Evolutionary conservation across 495 filamentous ascomycete genomes (phyloP), one percentile per base, ranked within the genome.

Genomic region (Stereocaulon alpinum): DNA sequence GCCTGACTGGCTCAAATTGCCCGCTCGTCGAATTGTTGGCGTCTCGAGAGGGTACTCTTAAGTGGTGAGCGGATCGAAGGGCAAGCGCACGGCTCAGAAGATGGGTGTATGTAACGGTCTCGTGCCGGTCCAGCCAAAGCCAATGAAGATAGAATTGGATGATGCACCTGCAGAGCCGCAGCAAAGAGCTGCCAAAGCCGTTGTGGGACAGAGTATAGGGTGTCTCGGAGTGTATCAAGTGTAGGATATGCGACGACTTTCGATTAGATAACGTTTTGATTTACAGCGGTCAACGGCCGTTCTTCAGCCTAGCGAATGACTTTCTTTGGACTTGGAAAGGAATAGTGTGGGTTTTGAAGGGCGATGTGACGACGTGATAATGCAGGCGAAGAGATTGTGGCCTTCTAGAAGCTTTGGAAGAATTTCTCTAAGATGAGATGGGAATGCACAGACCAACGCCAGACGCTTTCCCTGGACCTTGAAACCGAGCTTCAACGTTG

Each of bases 71-170:
- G 29, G 40, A 15, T 45, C 18, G 2, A 24, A 34, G 40, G 40
- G 40, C 42, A 59, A 59, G 57, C 57, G 57, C 57, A 52, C 57
- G 48, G 49, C 18, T 59, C 40, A 53, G 41, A 59, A 30, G 57
- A 30, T 5, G 51, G 48, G 7, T 30, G 48, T 32, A n/a, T 42
- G 48, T 18, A 32, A 34, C 37, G 56, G 43, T 48, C 42, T 52
- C n/a, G 40, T 43, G 57, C 40, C 17, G 24, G 29, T 43, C 49
- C 43, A 51, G 49, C 29, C 29, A 27, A 27, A 24, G 17, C 15
- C 47, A 42, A 53, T 22, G 18, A 27, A 1, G 24, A 5, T 20
- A 53, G 48, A 40, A 52, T 14, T 17, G 37, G 27, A 32, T 51
- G 48, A 20, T 42, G 48, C 51, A 29, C 22, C 14, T 12, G 18